Percentiles rank a stretch among this genome's conserved stretches.
Evolutionary conservation across 805 yeast species (phyloP).

Genomic region (Kluyveromyces starmeri): DNA sequence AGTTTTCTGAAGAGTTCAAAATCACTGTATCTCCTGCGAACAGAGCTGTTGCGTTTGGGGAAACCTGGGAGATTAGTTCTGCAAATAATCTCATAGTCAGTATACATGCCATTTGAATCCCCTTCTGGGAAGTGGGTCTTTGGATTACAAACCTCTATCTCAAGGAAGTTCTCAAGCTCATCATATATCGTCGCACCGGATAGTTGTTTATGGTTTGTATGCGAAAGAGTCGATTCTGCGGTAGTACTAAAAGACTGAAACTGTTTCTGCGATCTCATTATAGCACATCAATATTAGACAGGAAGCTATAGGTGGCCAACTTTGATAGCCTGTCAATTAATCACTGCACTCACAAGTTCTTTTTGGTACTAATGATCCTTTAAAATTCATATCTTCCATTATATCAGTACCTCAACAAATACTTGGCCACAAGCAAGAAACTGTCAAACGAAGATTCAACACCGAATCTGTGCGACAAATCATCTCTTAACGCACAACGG

Average conservation of each 20-base stretch:
- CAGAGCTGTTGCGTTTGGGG: conserved; percentile 50
- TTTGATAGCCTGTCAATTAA: too few relatives aligned
- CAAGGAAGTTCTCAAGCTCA: conserved; percentile 89
- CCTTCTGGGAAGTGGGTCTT: conserved; percentile 32
- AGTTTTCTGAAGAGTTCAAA: conserved; percentile 73
- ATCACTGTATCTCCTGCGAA: conserved; percentile 83
- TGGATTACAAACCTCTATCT: conserved; percentile 61
- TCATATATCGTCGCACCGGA: conserved; percentile 73
- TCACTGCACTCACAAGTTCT: too few relatives aligned
- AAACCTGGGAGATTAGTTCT: conserved; percentile 89
- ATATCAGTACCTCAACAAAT: too few relatives aligned
- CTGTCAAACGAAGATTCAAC: too few relatives aligned
- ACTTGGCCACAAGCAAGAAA: too few relatives aligned
- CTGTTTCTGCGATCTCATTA: conserved; percentile 14
- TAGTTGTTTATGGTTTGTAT: conserved; percentile 23
- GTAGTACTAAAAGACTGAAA: conserved; percentile 24
- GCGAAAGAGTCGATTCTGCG: conserved; percentile 19
- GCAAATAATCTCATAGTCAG: conserved; percentile 88
- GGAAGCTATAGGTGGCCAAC: too few relatives aligned
- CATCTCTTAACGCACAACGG: too few relatives aligned
- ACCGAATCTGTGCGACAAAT: too few relatives aligned
- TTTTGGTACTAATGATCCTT: too few relatives aligned
- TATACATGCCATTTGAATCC: conserved; percentile 49
- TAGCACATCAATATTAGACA: not conserved
- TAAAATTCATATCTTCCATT: too few relatives aligned